Base-by-base conservation (phyloP, 225 moss, liverwort and hornwort species). In the Bryoerythrophyllum caledonicum region DNA sequence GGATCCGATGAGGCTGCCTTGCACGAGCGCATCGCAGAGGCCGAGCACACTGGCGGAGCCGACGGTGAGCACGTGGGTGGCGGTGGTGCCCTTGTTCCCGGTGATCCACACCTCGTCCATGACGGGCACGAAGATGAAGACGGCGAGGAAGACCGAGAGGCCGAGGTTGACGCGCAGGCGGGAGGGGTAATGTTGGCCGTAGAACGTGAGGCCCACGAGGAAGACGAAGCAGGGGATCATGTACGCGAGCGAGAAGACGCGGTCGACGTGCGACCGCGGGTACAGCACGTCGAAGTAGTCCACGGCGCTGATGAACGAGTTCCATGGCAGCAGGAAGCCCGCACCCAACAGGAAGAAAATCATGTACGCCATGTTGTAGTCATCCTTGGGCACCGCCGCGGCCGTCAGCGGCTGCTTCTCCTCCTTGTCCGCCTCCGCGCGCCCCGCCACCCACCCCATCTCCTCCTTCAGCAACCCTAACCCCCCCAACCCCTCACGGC, bases 211-310 rank as follows among this genome's bases (percentile, higher is more conserved):
- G 58, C 43, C 63, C 34, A 81, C 43, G 49, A 95, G 74, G 49
- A 83, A 63, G 21, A 83, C 7, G 43, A 93, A 81, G 40, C 87
- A 83, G 0, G 95, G 93, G 56, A 93, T 75, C 78, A 93, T 85
- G 67, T 93, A 93, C 41, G 84, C 88, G 28, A 95, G 82, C n/a
- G 93, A 78, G 46, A 95, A 95, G 52, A 95, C 93, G 32, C 95
- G 80, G 60, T 93, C 93, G 23, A 85, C 30, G 76, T 95, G 93
- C 25, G 83, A 72, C 49, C 74, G 61, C 4, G 95, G 95, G 68
- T 95, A 95, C 61, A 95, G 24, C 32, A 72, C 88, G 55, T 88
- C 83, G 71, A 95, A 95, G 65, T 95, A 95, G 59, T 95, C 95
- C 49, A 95, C 91, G 14, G 91, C 95, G 32, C 84, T 87, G 80